Base-by-base conservation (phyloP, 1,284 basidiomycete species). In the Sphagnurus paluster region DNA sequence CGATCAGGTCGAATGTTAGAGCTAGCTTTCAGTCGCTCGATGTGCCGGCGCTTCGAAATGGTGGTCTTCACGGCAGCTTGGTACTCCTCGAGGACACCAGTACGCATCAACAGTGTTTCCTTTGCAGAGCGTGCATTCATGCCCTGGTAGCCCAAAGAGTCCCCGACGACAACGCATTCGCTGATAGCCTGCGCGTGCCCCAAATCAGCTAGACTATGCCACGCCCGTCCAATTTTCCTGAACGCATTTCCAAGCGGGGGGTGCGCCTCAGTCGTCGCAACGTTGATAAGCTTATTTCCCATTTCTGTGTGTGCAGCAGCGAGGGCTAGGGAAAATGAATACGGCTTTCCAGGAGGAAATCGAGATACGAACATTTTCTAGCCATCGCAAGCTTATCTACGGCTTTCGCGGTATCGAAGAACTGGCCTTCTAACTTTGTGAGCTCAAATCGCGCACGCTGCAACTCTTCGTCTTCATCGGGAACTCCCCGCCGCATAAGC, bases 111-210 rank as follows among this genome's bases (percentile, higher is more conserved):
- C 9, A 97, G 68, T 0, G 94, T 93, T 61, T 97, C 93, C 69
- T 94, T 96, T 2, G 93, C 94, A 9, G 93, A 90, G 36, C 87
- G 80, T n/a, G 95, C 92, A 58, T 97, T 97, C 68, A 93, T 76
- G 13, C 92, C 89, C 68, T 97, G 93, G 65, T 98, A 98, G 1
- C 91, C 91, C 42, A 98, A 71, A 0, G 92, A 87, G 64, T 98
- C 94, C 17, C 91, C 92, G 19, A 98, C 68, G 30, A 96, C 86
- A 32, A 98, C 90, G 56, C 90, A 92, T 75, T 96, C 94, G 56
- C 87, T 93, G 49, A 93, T 87, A 23, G 90, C 82, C 62, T 93
- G 88, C 11, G 90, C 87, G 56, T 92, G 86, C 51, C 91, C 86
- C 52, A 95, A 77, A 58, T 91, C 90, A 0, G 90, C 81, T 9